phyloP scores from a whole-genome alignment of 2,329 filamentous ascomycete species.

The Proliferodiscus dingleyae region DNA sequence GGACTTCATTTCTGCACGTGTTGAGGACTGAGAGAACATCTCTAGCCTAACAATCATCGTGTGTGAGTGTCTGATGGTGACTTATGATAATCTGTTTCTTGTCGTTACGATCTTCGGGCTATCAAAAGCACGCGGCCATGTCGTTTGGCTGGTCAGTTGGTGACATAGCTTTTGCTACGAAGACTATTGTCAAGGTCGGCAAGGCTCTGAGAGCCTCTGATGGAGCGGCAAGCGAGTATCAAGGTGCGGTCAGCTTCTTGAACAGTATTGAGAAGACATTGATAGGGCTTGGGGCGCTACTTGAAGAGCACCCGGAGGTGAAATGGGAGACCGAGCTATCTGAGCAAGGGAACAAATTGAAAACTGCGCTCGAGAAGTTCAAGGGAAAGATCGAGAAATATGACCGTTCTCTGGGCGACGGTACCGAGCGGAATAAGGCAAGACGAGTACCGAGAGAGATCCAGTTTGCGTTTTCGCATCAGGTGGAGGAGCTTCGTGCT shows the following conservation, averaged over 20 bases:
- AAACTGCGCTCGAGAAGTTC: neutral
- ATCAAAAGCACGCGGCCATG: neutral
- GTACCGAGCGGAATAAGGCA: neutral
- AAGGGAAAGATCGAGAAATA: neutral
- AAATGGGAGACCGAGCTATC: too few relatives aligned
- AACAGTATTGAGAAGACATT: neutral
- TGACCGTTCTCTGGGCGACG: neutral
- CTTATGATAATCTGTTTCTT: too few relatives aligned
- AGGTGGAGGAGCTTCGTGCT: neutral
- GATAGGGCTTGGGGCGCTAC: too few relatives aligned
- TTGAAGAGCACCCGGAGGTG: too few relatives aligned
- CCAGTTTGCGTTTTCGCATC: neutral
- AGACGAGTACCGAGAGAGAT: neutral
- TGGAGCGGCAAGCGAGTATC: constrained; percentile 4
- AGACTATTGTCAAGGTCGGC: neutral
- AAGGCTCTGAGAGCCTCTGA: constrained; percentile 3
- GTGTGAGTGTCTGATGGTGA: too few relatives aligned
- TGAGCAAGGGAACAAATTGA: neutral
- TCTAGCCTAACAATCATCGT: too few relatives aligned
- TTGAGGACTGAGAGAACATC: too few relatives aligned
- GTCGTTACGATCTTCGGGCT: too few relatives aligned
- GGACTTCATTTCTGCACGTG: too few relatives aligned
- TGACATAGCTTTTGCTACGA: constrained; percentile 1
- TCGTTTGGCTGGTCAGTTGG: constrained; percentile 10
- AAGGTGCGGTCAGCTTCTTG: neutral